phyloP scores from a whole-genome alignment of 1,139 yeast species.

The Zhuliangozyma blackwelliae region DNA sequence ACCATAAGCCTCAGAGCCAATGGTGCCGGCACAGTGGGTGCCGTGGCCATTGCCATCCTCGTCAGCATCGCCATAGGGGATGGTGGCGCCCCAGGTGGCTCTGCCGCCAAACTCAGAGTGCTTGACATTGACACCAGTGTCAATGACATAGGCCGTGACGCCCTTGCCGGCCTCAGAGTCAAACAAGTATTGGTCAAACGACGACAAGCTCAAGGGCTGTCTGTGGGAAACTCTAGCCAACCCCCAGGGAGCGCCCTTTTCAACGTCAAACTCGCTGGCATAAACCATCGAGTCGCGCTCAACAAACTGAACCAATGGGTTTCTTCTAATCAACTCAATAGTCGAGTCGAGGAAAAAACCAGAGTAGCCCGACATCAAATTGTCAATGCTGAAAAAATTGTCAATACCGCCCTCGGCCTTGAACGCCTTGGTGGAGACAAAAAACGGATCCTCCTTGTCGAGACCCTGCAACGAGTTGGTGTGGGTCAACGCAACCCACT shows the following conservation, averaged over 20 bases:
- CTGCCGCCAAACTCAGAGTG: conserved; percentile 89
- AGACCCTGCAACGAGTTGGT: conserved; percentile 25
- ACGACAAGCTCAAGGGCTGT: conserved; percentile 62
- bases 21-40: conserved; percentile 85
- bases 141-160: conserved; percentile 87
- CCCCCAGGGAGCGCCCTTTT: conserved; percentile 95
- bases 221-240: conserved; percentile 93
- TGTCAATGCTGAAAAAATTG: conserved; percentile 55
- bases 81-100: conserved; percentile 90
- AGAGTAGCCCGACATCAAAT: conserved; percentile 56
- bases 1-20: conserved; percentile 71
- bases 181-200: conserved; percentile 82
- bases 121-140: conserved; percentile 81
- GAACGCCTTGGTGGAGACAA: conserved; percentile 33
- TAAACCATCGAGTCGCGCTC: conserved; percentile 78
- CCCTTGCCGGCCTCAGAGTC: conserved; percentile 87
- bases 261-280: conserved; percentile 58
- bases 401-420: conserved; percentile 50
- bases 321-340: conserved; percentile 63
- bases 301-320: conserved; percentile 70
- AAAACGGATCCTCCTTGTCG: conserved; percentile 35
- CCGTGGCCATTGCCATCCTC: conserved; percentile 94
- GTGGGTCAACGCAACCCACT: conserved; percentile 51
- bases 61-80: conserved; percentile 80
- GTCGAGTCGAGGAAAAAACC: conserved; percentile 75